Percentiles rank a stretch among this genome's conserved stretches.
Evolutionary conservation across 202 grass and related monocot genomes (phyloP).

Genomic region (Brachypodium distachyon): DNA sequence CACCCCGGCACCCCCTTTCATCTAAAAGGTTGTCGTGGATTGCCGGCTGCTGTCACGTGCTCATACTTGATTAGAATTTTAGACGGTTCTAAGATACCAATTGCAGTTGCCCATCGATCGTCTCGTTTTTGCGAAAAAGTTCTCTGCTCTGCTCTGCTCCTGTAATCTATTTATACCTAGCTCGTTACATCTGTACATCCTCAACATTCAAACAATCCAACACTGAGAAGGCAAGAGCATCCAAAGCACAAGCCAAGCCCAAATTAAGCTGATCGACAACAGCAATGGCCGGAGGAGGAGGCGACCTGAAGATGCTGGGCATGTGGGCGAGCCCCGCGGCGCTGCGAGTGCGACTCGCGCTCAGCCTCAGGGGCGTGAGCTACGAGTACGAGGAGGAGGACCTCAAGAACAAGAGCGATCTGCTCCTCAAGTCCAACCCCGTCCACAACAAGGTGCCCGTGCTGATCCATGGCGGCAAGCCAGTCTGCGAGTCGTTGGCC

Average conservation of each 20-base stretch:
- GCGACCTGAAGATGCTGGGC: conserved; percentile 47
- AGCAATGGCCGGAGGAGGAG: conserved; percentile 10
- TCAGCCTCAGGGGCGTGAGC: conserved; percentile 39
- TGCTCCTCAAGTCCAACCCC: conserved; percentile 43
- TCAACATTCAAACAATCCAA: too few relatives aligned
- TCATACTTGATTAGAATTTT: background rate
- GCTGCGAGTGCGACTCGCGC: conserved; percentile 27
- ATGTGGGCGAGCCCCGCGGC: conserved; percentile 35
- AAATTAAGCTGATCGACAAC: background rate
- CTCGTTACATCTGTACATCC: too few relatives aligned
- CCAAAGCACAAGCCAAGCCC: background rate
- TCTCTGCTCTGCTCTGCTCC: background rate
- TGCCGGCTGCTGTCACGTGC: background rate
- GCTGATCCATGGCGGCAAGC: conserved; percentile 37
- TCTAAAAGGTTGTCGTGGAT: too few relatives aligned
- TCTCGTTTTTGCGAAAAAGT: background rate
- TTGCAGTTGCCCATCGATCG: background rate
- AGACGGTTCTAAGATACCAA: background rate
- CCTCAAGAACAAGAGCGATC: conserved; percentile 36
- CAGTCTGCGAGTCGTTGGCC: conserved; percentile 21
- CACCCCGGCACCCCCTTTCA: too few relatives aligned
- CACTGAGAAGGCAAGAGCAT: background rate
- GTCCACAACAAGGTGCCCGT: conserved; percentile 33
- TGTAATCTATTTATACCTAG: background rate
- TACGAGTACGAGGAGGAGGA: conserved; percentile 46